Evolutionary conservation across 306 rosid species (phyloP).

Genomic region (Quercus glauca): DNA sequence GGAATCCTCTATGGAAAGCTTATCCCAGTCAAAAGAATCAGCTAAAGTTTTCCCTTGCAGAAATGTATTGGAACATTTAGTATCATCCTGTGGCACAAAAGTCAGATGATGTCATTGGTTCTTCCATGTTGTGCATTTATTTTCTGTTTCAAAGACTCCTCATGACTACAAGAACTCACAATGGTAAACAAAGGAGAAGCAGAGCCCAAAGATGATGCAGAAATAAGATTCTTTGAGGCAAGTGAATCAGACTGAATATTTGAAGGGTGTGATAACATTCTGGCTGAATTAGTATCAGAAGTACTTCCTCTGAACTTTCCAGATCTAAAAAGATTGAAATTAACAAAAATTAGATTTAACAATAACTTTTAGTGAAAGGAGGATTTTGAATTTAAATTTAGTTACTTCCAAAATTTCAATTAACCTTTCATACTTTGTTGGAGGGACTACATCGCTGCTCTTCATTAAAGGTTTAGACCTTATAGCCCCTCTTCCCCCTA

Average conservation of each 20-base stretch:
- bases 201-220: not conserved
- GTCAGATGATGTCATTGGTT: not conserved
- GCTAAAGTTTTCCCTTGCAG: not conserved
- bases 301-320: not conserved
- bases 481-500: conserved; percentile 17
- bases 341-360: not conserved
- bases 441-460: not conserved
- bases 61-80: not conserved
- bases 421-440: conserved; percentile 4
- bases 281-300: not conserved
- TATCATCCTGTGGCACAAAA: not conserved
- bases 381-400: not conserved
- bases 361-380: not conserved
- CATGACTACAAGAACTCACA: not conserved
- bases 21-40: not conserved
- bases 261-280: too few relatives aligned
- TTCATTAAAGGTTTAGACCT: not conserved
- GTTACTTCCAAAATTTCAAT: not conserved
- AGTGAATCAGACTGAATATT: too few relatives aligned
- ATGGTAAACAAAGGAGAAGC: not conserved
- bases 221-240: not conserved
- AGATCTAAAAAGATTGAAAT: not conserved
- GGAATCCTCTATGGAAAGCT: not conserved
- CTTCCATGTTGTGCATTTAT: not conserved
- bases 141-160: not conserved